phyloP scores from a whole-genome alignment of 768 basidiomycete species.

The Psilocybe tampanensis region DNA sequence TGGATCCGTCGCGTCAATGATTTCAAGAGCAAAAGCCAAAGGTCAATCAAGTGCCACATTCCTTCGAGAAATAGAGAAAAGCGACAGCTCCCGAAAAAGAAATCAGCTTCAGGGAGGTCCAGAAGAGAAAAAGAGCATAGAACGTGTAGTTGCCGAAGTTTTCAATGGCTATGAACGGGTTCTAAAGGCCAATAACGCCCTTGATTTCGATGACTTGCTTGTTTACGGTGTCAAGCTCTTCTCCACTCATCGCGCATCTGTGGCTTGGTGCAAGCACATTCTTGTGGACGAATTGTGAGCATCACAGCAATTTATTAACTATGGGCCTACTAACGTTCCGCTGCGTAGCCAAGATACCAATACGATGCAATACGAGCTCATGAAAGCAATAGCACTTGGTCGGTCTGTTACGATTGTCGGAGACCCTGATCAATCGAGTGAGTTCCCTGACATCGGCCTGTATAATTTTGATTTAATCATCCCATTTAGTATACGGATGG shows the following conservation, averaged over 20 bases:
- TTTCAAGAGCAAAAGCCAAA: conserved; percentile 78
- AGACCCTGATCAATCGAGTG: conserved; percentile 90
- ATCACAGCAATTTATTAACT: too few relatives aligned
- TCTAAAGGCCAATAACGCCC: conserved; percentile 62
- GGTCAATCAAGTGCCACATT: conserved; percentile 58
- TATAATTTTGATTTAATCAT: neutral
- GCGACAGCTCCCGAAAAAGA: neutral
- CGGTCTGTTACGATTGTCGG: conserved; percentile 79
- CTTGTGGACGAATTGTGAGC: conserved; percentile 85
- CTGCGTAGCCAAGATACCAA: conserved; percentile 77
- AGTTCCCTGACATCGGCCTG: neutral
- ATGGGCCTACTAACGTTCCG: too few relatives aligned
- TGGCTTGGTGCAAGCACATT: conserved; percentile 66
- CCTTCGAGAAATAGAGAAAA: conserved; percentile 24
- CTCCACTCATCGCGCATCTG: conserved; percentile 44
- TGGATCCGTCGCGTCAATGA: conserved; percentile 53
- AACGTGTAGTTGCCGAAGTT: conserved; percentile 49
- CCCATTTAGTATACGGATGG: conserved; percentile 76
- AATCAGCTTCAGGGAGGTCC: conserved; percentile 13
- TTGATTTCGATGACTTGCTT: conserved; percentile 90
- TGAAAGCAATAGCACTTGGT: conserved; percentile 61
- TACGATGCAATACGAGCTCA: conserved; percentile 77
- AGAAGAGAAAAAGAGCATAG: conserved; percentile 25
- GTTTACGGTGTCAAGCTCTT: conserved; percentile 74
- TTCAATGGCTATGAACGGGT: conserved; percentile 69